A percentile compares a stretch with the other conserved stretches of the same genome.
phyloP scores from a whole-genome alignment of 2,329 filamentous ascomycete genomes.

The Polytolypa hystricis region DNA sequence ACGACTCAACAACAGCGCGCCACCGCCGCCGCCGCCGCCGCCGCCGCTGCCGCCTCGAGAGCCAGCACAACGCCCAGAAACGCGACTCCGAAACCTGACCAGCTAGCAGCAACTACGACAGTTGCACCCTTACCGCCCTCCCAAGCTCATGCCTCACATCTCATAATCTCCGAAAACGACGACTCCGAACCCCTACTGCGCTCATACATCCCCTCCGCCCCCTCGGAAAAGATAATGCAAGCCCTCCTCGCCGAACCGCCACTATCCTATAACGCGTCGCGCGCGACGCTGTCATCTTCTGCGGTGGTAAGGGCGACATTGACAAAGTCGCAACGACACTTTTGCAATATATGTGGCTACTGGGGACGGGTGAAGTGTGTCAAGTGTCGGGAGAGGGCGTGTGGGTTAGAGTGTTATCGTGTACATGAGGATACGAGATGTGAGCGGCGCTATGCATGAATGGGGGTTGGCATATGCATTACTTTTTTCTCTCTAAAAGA shows the following conservation, averaged over 20 bases:
- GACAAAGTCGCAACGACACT: conserved; percentile 27
- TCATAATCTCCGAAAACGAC: conserved; percentile 28
- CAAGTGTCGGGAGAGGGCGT: conserved; percentile 36
- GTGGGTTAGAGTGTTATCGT: conserved; percentile 38
- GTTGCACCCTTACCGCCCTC: conserved; percentile 1
- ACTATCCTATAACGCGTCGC: conserved; percentile 36
- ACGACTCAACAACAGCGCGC: conserved; percentile 7
- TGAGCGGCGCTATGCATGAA: conserved; percentile 26
- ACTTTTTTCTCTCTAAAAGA: too few species aligned
- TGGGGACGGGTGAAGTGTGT: conserved; percentile 40
- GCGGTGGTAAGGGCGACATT: conserved; percentile 9
- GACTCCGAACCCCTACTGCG: conserved; percentile 33
- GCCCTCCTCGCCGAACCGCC: conserved; percentile 36
- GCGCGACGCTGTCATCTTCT: conserved; percentile 24
- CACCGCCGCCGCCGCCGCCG: not conserved
- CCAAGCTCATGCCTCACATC: conserved; percentile 9
- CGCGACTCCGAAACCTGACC: not conserved
- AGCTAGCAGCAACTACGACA: not conserved
- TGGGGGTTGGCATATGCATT: too few species aligned
- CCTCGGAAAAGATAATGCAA: conserved; percentile 36
- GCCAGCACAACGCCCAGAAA: conserved; percentile 2
- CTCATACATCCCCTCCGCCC: conserved; percentile 31
- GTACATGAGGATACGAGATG: conserved; percentile 38
- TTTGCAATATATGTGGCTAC: conserved; percentile 40
- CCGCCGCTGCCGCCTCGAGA: conserved; percentile 7